Conservation (phyloP, 2,329 filamentous ascomycete species). For the Colletotrichum spinosum region DNA sequence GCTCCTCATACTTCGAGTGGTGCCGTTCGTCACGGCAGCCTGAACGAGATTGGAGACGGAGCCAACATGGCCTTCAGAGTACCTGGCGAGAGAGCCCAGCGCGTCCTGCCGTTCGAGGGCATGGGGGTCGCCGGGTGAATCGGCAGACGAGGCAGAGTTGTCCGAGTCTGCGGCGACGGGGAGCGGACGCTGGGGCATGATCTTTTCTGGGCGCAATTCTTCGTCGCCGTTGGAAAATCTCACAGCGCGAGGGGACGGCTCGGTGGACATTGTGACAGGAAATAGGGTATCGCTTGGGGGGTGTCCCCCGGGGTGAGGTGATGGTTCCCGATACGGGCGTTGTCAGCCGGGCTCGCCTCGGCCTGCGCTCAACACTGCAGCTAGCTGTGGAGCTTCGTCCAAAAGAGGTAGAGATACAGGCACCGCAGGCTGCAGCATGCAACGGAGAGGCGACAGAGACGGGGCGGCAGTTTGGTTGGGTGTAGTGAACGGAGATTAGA, state of each 20-base stretch:
- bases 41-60: constrained; percentile 55
- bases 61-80: constrained; percentile 55
- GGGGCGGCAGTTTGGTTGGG: constrained; percentile 16
- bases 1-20: constrained; percentile 35
- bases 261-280: constrained; percentile 45
- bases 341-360: constrained; percentile 27
- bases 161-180: constrained; percentile 57
- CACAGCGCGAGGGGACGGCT: constrained; percentile 66
- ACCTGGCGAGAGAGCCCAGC: constrained; percentile 56
- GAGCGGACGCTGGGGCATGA: constrained; percentile 52
- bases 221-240: constrained; percentile 66
- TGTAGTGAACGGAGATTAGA: constrained; percentile 32
- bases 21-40: constrained; percentile 32
- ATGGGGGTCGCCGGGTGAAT: constrained; percentile 57
- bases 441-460: constrained; percentile 30
- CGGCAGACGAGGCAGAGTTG: constrained; percentile 59
- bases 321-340: constrained; percentile 25
- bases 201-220: constrained; percentile 54
- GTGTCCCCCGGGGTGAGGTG: constrained; percentile 8
- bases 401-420: constrained; percentile 26
- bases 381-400: constrained; percentile 34
- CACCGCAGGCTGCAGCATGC: constrained; percentile 16
- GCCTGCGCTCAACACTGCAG: constrained; percentile 36
- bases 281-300: constrained; percentile 24
- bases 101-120: constrained; percentile 62